Evolutionary conservation across 345 rosid species (phyloP), one percentile per base, ranked within the genome.

Genomic region (Passiflora organensis): DNA sequence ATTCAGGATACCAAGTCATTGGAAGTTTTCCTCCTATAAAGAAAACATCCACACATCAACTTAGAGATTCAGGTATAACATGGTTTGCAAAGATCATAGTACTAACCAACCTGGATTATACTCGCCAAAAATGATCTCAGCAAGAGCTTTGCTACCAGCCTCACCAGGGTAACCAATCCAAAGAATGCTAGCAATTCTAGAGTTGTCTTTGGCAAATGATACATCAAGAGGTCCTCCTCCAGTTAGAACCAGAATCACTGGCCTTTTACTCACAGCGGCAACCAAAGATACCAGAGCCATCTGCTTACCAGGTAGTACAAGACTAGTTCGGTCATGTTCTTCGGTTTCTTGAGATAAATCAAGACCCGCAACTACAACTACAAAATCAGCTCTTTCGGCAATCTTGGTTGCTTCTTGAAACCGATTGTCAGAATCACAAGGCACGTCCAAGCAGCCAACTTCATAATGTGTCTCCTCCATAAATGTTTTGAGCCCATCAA

Each of bases 91-190:
- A 39, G 43, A 39, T 14, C n/a, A 4, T 10, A 10, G n/a, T 1
- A 39, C 9, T 58, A n/a, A 73, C 76, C 6, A 72, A 87, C 97
- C 96, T 75, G 96, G 98, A 81, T 91, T 91, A 62, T 65, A 74
- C 38, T 81, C 83, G 9, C 95, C 96, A 65, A 86, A 91, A 64
- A 91, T 59, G 66, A 82, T 60, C 55, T 88, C 87, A 22, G 93
- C 93, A 5, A 91, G 84, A 21, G 96, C 96, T 75, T 61, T 76
- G 48, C 87, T 80, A 58, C 98, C 98, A 12, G 93, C 76, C 81
- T 91, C 96, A 37, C 96, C 95, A 49, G 95, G 98, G 64, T 91
- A 88, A 14, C 95, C 96, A 54, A 82, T 81, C 98, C 96, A 91
- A 48, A 88, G 52, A 65, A 91, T 86, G 79, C 96, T 73, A 12